Percentiles rank a stretch among this genome's conserved stretches.
Conservation (phyloP, 2,329 filamentous ascomycete genomes). For the Alternaria triticina region DNA sequence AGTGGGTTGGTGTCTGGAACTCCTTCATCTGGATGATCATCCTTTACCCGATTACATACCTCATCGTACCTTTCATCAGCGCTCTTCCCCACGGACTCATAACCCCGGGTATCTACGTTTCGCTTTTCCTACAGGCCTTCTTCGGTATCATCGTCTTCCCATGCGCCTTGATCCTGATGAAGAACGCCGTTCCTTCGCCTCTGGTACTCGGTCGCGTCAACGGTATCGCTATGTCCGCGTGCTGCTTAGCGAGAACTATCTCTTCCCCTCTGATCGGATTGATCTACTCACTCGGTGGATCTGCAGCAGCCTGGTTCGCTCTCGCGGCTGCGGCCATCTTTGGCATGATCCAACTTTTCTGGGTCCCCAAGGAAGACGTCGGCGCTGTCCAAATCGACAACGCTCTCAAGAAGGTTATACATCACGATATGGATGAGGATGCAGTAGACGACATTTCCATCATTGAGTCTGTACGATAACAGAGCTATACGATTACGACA, state of each 20-base stretch:
- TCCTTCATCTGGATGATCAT: slow-evolving; percentile 70
- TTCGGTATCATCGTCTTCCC: slow-evolving; percentile 73
- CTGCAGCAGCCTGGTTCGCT: slow-evolving; percentile 66
- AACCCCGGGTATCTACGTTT: slow-evolving; percentile 68
- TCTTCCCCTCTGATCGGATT: slow-evolving; percentile 71
- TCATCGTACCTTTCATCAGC: slow-evolving; percentile 71
- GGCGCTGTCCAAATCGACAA: slow-evolving; percentile 42
- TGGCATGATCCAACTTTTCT: slow-evolving; percentile 63
- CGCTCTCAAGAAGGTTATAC: slow-evolving; percentile 37
- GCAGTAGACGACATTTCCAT: slow-evolving; percentile 37
- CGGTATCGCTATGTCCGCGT: slow-evolving; percentile 69
- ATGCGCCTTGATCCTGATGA: slow-evolving; percentile 74
- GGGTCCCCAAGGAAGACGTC: slow-evolving; percentile 58
- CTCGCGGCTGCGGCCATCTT: slow-evolving; percentile 62
- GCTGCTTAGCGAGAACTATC: slow-evolving; percentile 71
- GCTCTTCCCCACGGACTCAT: slow-evolving; percentile 61
- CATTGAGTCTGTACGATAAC: slow-evolving; percentile 35
- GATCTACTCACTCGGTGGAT: slow-evolving; percentile 68
- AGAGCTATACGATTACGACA: neutral
- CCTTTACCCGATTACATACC: slow-evolving; percentile 70
- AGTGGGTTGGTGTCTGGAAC: slow-evolving; percentile 70
- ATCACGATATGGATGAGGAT: slow-evolving; percentile 29
- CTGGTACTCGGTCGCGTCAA: slow-evolving; percentile 73
- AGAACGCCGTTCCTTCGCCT: slow-evolving; percentile 71
- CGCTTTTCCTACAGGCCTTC: slow-evolving; percentile 69